Percentiles rank a stretch among this genome's conserved stretches.
Evolutionary conservation across 495 filamentous ascomycete genomes (phyloP).

Genomic region (Hypoxylon lienhwacheense): DNA sequence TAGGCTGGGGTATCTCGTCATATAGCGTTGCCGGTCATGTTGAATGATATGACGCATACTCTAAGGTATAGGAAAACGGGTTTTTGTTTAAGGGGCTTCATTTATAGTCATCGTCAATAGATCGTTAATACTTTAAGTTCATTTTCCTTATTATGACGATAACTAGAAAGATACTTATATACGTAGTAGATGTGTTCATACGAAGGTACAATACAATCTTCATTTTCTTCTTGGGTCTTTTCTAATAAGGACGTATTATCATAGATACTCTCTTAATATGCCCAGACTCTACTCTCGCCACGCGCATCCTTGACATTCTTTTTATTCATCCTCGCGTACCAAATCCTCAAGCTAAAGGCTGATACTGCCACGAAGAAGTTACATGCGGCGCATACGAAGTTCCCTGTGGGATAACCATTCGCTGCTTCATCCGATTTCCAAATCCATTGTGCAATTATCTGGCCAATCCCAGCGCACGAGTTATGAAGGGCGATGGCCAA

Average conservation of each 20-base stretch:
- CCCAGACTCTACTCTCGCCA: slow-evolving; percentile 25
- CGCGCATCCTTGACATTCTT: slow-evolving; percentile 15
- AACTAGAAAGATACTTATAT: too few species aligned
- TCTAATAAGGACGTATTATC: not conserved
- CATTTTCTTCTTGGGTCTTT: too few species aligned
- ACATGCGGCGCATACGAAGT: slow-evolving; percentile 55
- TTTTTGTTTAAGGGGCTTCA: too few species aligned
- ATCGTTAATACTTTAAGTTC: too few species aligned
- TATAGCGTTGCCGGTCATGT: too few species aligned
- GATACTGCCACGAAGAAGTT: slow-evolving; percentile 30
- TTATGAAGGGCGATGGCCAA: slow-evolving; percentile 28
- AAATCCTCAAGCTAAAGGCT: slow-evolving; percentile 17
- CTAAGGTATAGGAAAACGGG: too few species aligned
- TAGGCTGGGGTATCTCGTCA: too few species aligned
- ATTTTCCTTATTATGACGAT: too few species aligned
- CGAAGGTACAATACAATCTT: too few species aligned
- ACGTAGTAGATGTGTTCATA: too few species aligned
- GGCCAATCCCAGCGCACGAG: slow-evolving; percentile 24
- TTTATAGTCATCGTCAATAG: too few species aligned
- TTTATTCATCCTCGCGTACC: slow-evolving; percentile 23
- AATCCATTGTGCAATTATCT: slow-evolving; percentile 48
- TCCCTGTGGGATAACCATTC: slow-evolving; percentile 56
- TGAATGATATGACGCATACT: too few species aligned
- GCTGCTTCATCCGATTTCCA: slow-evolving; percentile 53
- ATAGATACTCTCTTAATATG: slow-evolving; percentile 5